A percentile compares a stretch with the other conserved stretches of the same genome.
Conservation (phyloP, 2,329 filamentous ascomycete species). For the Daldinia eschscholtzii region DNA sequence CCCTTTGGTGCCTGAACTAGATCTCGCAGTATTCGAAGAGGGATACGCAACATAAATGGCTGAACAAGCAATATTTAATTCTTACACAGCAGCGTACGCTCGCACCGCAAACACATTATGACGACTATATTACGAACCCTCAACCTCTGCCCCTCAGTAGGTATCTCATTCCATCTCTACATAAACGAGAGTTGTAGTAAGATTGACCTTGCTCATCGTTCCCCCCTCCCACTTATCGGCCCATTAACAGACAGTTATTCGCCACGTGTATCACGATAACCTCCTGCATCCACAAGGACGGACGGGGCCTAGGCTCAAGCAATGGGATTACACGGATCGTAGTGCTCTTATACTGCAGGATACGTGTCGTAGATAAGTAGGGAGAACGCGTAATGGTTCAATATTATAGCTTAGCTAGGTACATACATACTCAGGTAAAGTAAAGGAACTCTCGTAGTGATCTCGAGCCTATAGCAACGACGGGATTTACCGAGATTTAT, state of each 20-base stretch:
- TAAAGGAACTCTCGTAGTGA: not conserved
- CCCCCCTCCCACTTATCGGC: not conserved
- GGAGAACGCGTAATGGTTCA: slow-evolving; percentile 7
- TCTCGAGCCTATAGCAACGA: not conserved
- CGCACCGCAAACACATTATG: slow-evolving; percentile 19
- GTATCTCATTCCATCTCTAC: not conserved
- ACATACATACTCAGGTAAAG: not conserved
- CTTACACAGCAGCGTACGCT: slow-evolving; percentile 23
- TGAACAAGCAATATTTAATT: slow-evolving; percentile 5
- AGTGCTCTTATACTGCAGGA: slow-evolving; percentile 5
- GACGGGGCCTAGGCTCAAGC: not conserved
- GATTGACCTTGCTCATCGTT: not conserved
- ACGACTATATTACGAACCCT: slow-evolving; percentile 22
- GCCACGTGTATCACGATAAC: slow-evolving; percentile 12
- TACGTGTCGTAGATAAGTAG: slow-evolving; percentile 14
- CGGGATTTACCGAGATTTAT: not conserved
- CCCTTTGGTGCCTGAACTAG: slow-evolving; percentile 2
- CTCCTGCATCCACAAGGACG: not conserved
- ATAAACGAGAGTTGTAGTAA: not conserved
- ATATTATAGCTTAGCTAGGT: not conserved
- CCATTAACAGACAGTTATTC: slow-evolving; percentile 4
- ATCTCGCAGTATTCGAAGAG: slow-evolving; percentile 15
- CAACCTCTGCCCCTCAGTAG: slow-evolving; percentile 2
- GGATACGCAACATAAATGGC: slow-evolving; percentile 13
- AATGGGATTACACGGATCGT: not conserved